phyloP scores from a whole-genome alignment of 345 rosid species.

The Eucalyptus dawsonii region DNA sequence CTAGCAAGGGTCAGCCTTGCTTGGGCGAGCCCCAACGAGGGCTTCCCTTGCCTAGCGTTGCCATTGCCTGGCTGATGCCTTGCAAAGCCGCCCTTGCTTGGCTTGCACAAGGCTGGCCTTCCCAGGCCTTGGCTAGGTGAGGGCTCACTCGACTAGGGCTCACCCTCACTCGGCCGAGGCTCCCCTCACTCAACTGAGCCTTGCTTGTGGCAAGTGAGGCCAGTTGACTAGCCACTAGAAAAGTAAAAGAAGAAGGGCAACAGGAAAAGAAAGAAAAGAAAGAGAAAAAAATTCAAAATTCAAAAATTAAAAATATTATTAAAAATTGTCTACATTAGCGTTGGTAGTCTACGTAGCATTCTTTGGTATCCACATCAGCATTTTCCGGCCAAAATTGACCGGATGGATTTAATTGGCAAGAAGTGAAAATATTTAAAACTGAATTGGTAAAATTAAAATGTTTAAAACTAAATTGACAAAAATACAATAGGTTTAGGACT shows the following conservation, averaged over 20 bases:
- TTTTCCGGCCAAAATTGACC: rapidly evolving
- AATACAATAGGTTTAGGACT: rapidly evolving
- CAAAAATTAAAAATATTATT: too few relatives aligned
- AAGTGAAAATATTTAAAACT: too few relatives aligned
- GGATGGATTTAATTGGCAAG: rapidly evolving
- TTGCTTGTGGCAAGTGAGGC: rapidly evolving
- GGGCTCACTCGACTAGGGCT: rapidly evolving
- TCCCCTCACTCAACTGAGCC: too few relatives aligned
- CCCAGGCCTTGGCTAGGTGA: rapidly evolving
- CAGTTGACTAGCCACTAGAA: rapidly evolving
- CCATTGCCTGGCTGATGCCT: rapidly evolving
- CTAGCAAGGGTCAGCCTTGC: rapidly evolving
- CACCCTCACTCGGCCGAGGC: rapidly evolving
- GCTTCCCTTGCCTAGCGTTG: too few relatives aligned
- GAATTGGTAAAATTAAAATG: rapidly evolving
- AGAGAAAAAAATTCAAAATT: too few relatives aligned
- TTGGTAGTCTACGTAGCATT: rapidly evolving
- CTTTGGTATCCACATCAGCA: rapidly evolving
- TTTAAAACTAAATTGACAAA: too few relatives aligned
- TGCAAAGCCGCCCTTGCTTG: rapidly evolving
- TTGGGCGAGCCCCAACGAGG: rapidly evolving
- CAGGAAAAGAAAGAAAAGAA: too few relatives aligned
- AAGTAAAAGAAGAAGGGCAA: too few relatives aligned
- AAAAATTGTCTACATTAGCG: rapidly evolving
- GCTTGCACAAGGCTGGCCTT: rapidly evolving